phyloP scores from a whole-genome alignment of 805 yeast species.

The Saturnispora zaruensis region DNA sequence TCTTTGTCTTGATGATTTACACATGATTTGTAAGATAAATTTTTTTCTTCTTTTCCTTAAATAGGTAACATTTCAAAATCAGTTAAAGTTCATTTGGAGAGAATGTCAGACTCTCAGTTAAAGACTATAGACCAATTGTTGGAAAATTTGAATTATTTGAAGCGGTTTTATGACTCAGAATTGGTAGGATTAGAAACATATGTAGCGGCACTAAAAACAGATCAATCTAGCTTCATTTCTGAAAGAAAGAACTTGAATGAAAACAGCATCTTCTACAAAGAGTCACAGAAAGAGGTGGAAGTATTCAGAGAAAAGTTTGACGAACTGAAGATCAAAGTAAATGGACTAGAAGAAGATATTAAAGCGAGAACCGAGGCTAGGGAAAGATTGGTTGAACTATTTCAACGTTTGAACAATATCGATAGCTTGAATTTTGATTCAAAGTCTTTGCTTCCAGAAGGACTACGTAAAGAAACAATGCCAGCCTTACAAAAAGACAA shows the following conservation, averaged over 20 bases:
- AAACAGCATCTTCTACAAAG: slow-evolving; percentile 17
- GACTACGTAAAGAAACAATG: background rate
- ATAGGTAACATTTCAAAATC: background rate
- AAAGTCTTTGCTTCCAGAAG: slow-evolving; percentile 19
- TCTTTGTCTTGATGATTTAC: background rate
- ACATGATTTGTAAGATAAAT: background rate
- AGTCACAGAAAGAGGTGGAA: slow-evolving; percentile 17
- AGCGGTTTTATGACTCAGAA: slow-evolving; percentile 24
- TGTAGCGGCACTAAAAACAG: slow-evolving; percentile 10
- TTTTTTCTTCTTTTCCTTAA: background rate
- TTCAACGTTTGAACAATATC: slow-evolving; percentile 19
- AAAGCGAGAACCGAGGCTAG: slow-evolving; percentile 27
- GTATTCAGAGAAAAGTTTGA: slow-evolving; percentile 11
- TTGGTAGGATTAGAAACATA: slow-evolving; percentile 16
- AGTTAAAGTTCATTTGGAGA: background rate
- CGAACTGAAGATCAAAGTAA: slow-evolving; percentile 11
- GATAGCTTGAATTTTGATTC: slow-evolving; percentile 15
- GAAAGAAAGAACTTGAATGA: slow-evolving; percentile 13
- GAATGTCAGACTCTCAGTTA: slow-evolving; percentile 20
- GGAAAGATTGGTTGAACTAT: slow-evolving; percentile 22
- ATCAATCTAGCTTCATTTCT: slow-evolving; percentile 14
- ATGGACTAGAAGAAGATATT: slow-evolving; percentile 29
- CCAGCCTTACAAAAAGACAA: slow-evolving; percentile 12
- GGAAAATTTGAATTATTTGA: slow-evolving; percentile 20
- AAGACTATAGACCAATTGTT: slow-evolving; percentile 21